Conservation (phyloP, 2,329 filamentous ascomycete genomes). For the Fusarium floridanum region DNA sequence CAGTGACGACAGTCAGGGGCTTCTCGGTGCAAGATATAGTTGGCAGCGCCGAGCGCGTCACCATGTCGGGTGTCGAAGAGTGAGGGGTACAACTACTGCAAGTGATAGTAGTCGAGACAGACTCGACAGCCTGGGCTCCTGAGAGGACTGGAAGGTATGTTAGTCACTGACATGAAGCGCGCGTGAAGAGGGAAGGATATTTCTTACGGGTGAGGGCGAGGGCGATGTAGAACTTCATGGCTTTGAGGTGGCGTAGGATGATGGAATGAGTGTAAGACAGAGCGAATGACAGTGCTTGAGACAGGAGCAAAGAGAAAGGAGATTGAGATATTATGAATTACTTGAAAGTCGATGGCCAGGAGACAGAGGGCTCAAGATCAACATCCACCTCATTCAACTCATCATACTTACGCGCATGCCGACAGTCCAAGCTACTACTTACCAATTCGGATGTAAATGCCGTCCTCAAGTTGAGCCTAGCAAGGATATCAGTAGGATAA, state of each 20-base stretch:
- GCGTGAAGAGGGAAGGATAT: too few relatives aligned
- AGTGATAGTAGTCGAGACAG: slow-evolving; percentile 31
- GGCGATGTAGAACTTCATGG: slow-evolving; percentile 32
- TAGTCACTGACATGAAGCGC: background rate
- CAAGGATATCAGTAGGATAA: background rate
- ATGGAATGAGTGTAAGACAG: slow-evolving; percentile 22
- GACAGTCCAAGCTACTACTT: background rate
- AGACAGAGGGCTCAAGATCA: background rate
- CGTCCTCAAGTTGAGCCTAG: background rate
- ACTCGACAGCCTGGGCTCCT: slow-evolving; percentile 25
- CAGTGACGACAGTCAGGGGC: slow-evolving; percentile 21
- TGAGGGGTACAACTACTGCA: slow-evolving; percentile 26
- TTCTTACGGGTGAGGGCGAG: slow-evolving; percentile 24
- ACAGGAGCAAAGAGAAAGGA: background rate
- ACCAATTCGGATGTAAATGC: background rate
- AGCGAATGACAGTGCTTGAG: slow-evolving; percentile 3
- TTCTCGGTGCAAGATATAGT: slow-evolving; percentile 24
- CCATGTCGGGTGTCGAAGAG: slow-evolving; percentile 22
- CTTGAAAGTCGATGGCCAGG: background rate
- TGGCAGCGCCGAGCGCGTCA: slow-evolving; percentile 30
- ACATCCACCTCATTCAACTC: background rate
- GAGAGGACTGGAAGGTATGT: slow-evolving; percentile 22
- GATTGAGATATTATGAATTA: background rate
- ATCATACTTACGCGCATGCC: background rate
- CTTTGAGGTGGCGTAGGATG: background rate